Base-by-base conservation (phyloP, 345 rosid species). In the Cardamine resedifolia region DNA sequence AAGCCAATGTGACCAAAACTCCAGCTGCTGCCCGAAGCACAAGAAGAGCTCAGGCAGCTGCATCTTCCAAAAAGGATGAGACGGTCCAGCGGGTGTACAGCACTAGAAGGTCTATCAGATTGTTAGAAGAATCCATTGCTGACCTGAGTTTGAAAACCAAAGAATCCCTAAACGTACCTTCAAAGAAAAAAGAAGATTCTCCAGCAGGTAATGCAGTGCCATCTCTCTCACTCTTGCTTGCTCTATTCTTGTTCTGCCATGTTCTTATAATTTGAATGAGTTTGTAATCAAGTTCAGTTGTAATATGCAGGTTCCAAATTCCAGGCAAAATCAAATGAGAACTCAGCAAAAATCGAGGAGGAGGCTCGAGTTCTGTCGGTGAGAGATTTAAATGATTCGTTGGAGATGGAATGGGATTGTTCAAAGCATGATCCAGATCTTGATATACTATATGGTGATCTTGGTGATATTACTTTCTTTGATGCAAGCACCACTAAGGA, bases 31-130 rank as follows among this genome's bases (percentile, higher is more conserved):
- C 52, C 18, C 58, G 59, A 71, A 77, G 73, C 70, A 70, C 81
- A 53, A 61, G 69, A 48, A 80, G 72, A 58, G 65, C 57, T 10
- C 83, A 74, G 55, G 14, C 64, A n/a, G 58, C 82, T 71, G 55
- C 66, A 11, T 70, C 53, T 31, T 53, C 18, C 3, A 75, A 66
- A 61, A 59, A 67, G 49, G 71, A 66, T 10, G 79, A 63, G 66
- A 70, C 85, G 0, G 80, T 77, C 47, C 87, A 80, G 85, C 51
- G 75, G 12, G 86, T 48, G 20, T 83, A 83, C 56, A 80, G 88
- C 71, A 88, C 96, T 2, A 85, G 99, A 83, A 81, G 83, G 27
- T 87, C 98, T 3, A 83, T 81, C 49, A 88, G 85, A 66, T 36
- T 95, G 75, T 44, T 95, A 52, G 96, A 84, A 83, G 87, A 87